Evolutionary conservation across 495 filamentous ascomycete genomes (phyloP), one percentile per base, ranked within the genome.

Genomic region (Lasiosphaeriaceae sp.): DNA sequence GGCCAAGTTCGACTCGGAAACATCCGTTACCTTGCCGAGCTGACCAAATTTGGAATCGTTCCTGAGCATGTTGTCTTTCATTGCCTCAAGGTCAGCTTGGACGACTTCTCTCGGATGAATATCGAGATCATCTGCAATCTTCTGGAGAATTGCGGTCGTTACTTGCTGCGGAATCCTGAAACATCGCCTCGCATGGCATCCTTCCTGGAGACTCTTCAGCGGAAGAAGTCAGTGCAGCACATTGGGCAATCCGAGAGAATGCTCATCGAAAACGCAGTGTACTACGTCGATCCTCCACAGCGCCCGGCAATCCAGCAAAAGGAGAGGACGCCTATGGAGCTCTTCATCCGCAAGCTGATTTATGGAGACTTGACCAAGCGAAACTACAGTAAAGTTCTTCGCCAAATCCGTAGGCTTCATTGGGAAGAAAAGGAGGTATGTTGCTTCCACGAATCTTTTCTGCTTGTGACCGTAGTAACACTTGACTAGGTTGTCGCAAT

Each of bases 1-100:
- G 92, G 92, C 1, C 93, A 96, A 71, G 91, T 97, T 46, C 87
- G 94, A 47, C 89, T 92, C 63, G 84, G 88, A 72, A 99, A 99
- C 71, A 90, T 96, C 50, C 90, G 94, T 7, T 99, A 99, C 65
- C 83, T 99, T 52, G 94, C 94, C 9, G 94, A 99, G 70, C 73
- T 99, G 67, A 97, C 94, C 49, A 99, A 99, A 64, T 99, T 97
- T 67, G 93, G 94, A 41, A 90, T 97, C 24, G 92, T 99, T 20
- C 95, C 94, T 9, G 93, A 99, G 71, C 94, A 99, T 69, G 92
- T 97, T 61, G 94, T 97, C 55, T 99, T 99, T 73, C 95, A 99
- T 63, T 97, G 93, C 71, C 82, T 99, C 58, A 97, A 96, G 70
- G 92, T 99, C 63, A 94, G 94, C 57, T 76, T 97, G 6, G 95